Evolutionary conservation across 352 stramenopile genomes (phyloP), one percentile per base, ranked within the genome.

Genomic region (Phytopythium kandeliae): DNA sequence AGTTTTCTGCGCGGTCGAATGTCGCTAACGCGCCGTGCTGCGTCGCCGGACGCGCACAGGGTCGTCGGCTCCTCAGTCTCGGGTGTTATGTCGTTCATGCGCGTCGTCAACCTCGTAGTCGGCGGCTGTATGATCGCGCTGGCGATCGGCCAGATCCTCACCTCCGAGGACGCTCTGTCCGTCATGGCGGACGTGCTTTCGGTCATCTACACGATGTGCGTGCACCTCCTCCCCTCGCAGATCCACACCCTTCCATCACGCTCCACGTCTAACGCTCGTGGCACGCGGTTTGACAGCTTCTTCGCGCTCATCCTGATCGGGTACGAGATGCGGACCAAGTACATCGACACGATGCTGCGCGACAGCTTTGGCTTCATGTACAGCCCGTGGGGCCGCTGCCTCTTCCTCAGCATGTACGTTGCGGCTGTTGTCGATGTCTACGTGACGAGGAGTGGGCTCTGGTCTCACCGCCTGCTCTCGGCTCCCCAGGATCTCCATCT

Each of bases 321-420:
- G 50, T 94, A 94, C 55, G 83, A 94, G 69, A 67, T 91, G 16
- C 83, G 83, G 40, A 91, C 83, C 21, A 62, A 74, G 44, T 64
- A 62, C 49, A 69, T 91, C 33, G 83, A 94, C 56, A 57, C 72
- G 30, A 60, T 87, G 25, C 57, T 94, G 40, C 83, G 83, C 45
- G 72, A 74, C 34, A 89, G 78, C 69, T 94, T 90, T 37, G 83
- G 83, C 28, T 94, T 94, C 74, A 91, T 94, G 79, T 94, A 94
- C 73, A 94, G 78, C 47, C 81, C 83, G 8, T 94, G 81, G 80
- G 83, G 83, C 12, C 80, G 83, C 46, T 94, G 83, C 60, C 68
- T 94, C 16, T 94, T 94, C 59, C 42, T 94, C 53, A 81, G 71
- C 76, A 94, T 94, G 83, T 91, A 68, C 54, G 72, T 73, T n/a